These are phyloP conservation scores for Collybiopsis luxurians DNA, from an alignment of 768 basidiomycete species.

Conservation along the genomic window DNA sequence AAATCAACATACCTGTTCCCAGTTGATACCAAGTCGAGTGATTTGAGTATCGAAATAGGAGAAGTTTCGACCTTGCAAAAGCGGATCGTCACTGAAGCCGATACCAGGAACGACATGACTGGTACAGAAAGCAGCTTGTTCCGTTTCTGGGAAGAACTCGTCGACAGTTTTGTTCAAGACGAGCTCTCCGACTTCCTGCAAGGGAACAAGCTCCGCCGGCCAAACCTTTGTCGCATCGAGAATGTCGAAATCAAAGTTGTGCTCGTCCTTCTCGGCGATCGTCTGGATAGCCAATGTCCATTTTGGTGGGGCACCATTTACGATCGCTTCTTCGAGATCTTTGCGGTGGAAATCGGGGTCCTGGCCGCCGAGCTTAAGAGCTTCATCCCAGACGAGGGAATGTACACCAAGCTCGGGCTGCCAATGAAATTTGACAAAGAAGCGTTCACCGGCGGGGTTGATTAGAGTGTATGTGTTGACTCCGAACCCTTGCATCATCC, in stretches of 20 bases:
- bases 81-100: constrained; percentile 72
- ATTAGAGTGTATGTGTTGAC: constrained; percentile 83
- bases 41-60: constrained; percentile 87
- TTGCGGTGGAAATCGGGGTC: constrained; percentile 91
- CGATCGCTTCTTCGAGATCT: constrained; percentile 82
- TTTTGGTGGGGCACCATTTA: constrained; percentile 64
- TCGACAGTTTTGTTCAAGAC: constrained; percentile 43
- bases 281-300: constrained; percentile 80
- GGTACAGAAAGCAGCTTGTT: constrained; percentile 87
- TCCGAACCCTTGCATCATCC: constrained; percentile 89
- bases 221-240: constrained; percentile 86
- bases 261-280: constrained; percentile 68
- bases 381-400: constrained; percentile 87
- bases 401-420: constrained; percentile 81
- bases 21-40: constrained; percentile 78
- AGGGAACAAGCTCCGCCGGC: constrained; percentile 78
- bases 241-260: constrained; percentile 85
- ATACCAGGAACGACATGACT: constrained; percentile 65
- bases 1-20: constrained; percentile 46
- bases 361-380: constrained; percentile 76
- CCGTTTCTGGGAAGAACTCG: constrained; percentile 76
- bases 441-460: constrained; percentile 61
- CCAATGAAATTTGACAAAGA: constrained; percentile 90
- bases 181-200: constrained; percentile 76
- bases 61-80: constrained; percentile 85